These are phyloP conservation scores for Vicia villosa DNA, from an alignment of 306 rosid species.

Conservation along the genomic window DNA sequence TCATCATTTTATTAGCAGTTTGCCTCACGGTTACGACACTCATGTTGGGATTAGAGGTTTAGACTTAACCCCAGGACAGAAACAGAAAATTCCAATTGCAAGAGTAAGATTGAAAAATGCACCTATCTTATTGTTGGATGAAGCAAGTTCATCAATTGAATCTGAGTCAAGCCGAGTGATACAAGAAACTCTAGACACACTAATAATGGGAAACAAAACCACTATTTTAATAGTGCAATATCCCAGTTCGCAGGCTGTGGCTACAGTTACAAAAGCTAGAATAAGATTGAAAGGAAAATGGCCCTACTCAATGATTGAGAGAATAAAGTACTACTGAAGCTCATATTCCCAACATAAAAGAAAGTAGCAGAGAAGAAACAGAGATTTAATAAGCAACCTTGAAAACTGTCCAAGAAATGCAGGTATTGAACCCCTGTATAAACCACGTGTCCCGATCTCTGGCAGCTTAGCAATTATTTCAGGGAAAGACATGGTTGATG, in stretches of 20 bases:
- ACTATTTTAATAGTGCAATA: too few relatives aligned
- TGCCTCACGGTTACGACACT: too few relatives aligned
- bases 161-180: too few relatives aligned
- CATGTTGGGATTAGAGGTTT: too few relatives aligned
- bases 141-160: too few relatives aligned
- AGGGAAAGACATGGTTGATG: constrained; percentile 83
- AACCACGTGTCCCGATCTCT: constrained; percentile 77
- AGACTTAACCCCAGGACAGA: too few relatives aligned
- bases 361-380: constrained; percentile 7
- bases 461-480: constrained; percentile 98
- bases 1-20: too few relatives aligned
- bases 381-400: constrained; percentile 67
- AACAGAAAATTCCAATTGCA: too few relatives aligned
- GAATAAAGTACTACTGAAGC: constrained; percentile 15
- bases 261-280: constrained; percentile 56
- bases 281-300: constrained; percentile 40
- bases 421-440: constrained; percentile 95
- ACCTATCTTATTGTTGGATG: too few relatives aligned
- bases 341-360: background rate
- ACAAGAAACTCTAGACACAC: too few relatives aligned
- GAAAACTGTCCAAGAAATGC: constrained; percentile 99
- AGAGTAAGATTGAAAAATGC: too few relatives aligned
- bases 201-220: too few relatives aligned
- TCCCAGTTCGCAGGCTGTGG: constrained; percentile 98
- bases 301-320: background rate